Base-by-base conservation (phyloP, 208 protist genomes). In the Acanthamoeba rhysodes region DNA sequence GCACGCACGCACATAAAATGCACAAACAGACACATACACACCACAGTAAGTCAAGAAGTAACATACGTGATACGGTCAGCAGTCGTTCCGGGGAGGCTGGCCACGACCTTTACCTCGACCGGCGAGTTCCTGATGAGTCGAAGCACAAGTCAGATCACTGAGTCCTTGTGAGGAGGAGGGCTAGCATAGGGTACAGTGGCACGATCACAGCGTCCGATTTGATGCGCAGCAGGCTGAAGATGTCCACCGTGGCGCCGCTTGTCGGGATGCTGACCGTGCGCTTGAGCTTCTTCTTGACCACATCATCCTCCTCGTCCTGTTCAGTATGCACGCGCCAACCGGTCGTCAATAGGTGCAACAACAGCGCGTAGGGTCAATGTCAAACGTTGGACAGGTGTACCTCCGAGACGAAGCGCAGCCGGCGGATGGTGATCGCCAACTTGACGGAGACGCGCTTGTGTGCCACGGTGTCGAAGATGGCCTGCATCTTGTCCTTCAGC, bases 401-500 rank as follows among this genome's bases (percentile, higher is more conserved):
- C 29, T 74, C 20, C 10, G 66, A 34, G 9, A 74, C n/a, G 29
- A 74, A 74, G 22, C 66, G 22, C n/a, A 74, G 66, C 8, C 27
- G 66, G 66, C 66, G 66, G 14, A 74, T 74, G 3, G 14, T 32
- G 66, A 74, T 32, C 8, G 66, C n/a, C 8, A 74, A 34, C 9
- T 22, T 74, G 66, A 32, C 66, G n/a, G 22, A 2, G n/a, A 8
- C 22, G n/a, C 27, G 66, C 66, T 74, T n/a, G 66, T 34, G 29
- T 32, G 94, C 48, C 37, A 94, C 64, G 24, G 37, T 70, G 37
- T 90, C 80, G 22, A 96, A 95, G 45, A 96, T 91, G 16, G 94
- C 85, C 22, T 76, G 34, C 53, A 96, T 59, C 80, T 96, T 96
- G 7, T 91, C 94, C 32, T 91, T 50, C 6, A 96, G 55, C 37